These are phyloP conservation scores for Pseudocercospora fijiensis DNA, from an alignment of 2,329 filamentous ascomycete species.

Conservation along the genomic window DNA sequence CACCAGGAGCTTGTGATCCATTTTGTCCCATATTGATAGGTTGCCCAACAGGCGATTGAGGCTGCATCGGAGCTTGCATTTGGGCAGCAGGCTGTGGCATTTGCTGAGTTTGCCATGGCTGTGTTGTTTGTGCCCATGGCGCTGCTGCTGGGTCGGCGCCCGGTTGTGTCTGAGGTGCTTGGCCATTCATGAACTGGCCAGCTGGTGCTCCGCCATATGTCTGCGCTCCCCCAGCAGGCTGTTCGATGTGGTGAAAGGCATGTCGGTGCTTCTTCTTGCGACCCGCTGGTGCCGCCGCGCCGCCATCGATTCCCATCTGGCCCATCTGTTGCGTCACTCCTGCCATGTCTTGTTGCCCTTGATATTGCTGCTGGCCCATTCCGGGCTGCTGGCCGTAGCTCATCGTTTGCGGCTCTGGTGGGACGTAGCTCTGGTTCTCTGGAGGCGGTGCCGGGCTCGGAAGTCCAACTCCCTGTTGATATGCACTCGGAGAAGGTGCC, in stretches of 20 bases:
- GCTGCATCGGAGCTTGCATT: slow-evolving; percentile 16
- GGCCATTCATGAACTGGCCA: slow-evolving; percentile 58
- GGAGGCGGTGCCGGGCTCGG: slow-evolving; percentile 16
- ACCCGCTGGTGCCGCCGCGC: slow-evolving; percentile 48
- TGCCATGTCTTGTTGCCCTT: slow-evolving; percentile 39
- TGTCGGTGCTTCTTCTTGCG: slow-evolving; percentile 88
- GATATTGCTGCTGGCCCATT: slow-evolving; percentile 19
- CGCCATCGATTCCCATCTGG: slow-evolving; percentile 64
- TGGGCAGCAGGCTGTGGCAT: slow-evolving; percentile 22
- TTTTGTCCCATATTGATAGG: slow-evolving; percentile 36
- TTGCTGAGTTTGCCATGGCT: slow-evolving; percentile 38
- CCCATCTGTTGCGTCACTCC: slow-evolving; percentile 72
- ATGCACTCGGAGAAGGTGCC: slow-evolving; percentile 46
- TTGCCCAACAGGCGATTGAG: slow-evolving; percentile 27
- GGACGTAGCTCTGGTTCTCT: slow-evolving; percentile 45
- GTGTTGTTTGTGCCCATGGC: slow-evolving; percentile 42
- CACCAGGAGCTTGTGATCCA: slow-evolving; percentile 36
- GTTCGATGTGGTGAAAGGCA: slow-evolving; percentile 83
- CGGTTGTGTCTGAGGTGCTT: slow-evolving; percentile 31
- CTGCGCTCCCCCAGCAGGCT: slow-evolving; percentile 62
- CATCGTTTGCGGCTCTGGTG: slow-evolving; percentile 36
- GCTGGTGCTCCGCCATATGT: slow-evolving; percentile 68
- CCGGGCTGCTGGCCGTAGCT: slow-evolving; percentile 29
- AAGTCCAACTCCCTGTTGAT: slow-evolving; percentile 43
- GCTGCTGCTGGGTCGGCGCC: slow-evolving; percentile 26